These are phyloP conservation scores for Zhuliangozyma blackwelliae DNA, from an alignment of 1,139 yeast genomes.

Conservation along the genomic window DNA sequence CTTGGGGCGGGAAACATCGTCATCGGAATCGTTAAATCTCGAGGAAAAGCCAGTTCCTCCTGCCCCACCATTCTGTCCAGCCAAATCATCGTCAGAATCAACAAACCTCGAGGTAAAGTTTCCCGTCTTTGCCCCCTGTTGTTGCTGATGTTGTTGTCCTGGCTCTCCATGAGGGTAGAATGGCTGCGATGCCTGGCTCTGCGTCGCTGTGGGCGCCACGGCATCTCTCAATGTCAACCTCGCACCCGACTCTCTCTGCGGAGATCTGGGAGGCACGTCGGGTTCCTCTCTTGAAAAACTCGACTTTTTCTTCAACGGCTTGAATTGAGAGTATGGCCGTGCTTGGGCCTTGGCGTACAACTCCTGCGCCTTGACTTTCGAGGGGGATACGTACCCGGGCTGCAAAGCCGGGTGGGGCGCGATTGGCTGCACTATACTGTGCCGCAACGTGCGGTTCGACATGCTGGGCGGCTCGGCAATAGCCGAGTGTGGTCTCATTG, in stretches of 20 bases:
- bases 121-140: conserved; percentile 16
- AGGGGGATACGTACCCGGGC: conserved; percentile 39
- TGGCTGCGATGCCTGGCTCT: conserved; percentile 4
- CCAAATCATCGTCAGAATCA: conserved; percentile 11
- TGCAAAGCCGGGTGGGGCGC: conserved; percentile 41
- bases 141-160: conserved; percentile 43
- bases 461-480: conserved; percentile 16
- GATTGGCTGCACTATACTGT: conserved; percentile 37
- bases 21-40: conserved; percentile 13
- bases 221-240: conserved; percentile 10
- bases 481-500: conserved; percentile 28
- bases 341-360: conserved; percentile 47
- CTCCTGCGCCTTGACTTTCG: conserved; percentile 44
- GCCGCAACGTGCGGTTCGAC: conserved; percentile 31
- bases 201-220: conserved; percentile 4
- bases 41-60: conserved; percentile 6
- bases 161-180: not conserved
- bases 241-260: conserved; percentile 3
- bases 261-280: conserved; percentile 20
- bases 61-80: not conserved
- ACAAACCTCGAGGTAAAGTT: conserved; percentile 5
- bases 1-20: conserved; percentile 4
- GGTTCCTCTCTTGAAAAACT: conserved; percentile 51
- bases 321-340: conserved; percentile 38
- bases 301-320: conserved; percentile 38